Base-by-base conservation (phyloP, 345 rosid species). In the Arabis alpina region DNA sequence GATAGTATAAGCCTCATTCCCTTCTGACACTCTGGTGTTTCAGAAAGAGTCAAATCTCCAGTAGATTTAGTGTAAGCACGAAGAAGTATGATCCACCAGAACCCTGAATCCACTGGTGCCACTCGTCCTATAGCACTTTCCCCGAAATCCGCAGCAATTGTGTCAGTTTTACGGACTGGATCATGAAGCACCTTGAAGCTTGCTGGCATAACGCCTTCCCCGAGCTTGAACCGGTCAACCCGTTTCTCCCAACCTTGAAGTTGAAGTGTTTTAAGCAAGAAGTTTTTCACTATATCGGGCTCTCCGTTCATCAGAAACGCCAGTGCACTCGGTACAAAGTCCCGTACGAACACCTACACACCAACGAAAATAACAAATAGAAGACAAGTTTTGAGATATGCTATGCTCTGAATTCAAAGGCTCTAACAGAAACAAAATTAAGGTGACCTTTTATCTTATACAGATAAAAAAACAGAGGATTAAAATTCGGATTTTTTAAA, bases 11-110 rank as follows among this genome's bases (percentile, higher is more conserved):
- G 89, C 55, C 82, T 86, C 74, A 88, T 88, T 24, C 94, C 94
- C 68, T 77, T 86, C 66, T 88, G 93, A 68, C 93, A 88, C 58
- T 88, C 93, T 10, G 85, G 82, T 44, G 82, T 81, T 72, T 88
- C 91, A 6, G 93, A 80, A 8, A 88, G 60, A 49, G 86, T 70
- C 28, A 77, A 61, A 77, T 86, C 91, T 64, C 91, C 91, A 0
- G 94, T 88, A 23, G 94, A 84, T 72, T 88, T 88, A 3, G 94
- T 88, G 74, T 88, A 88, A 39, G 94, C 94, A 12, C 94, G 94
- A 13, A 88, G 88, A 68, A 88, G 84, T 71, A 88, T 88, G 75
- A 88, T 88, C 89, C 94, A 88, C 94, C 94, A 88, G 74, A 88
- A 88, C 14, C 94, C 94, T 71, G 94, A 88, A 76, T 88, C 94